Base-by-base conservation (phyloP, 1,139 yeast genomes). In the Candida tetrigidarum region DNA sequence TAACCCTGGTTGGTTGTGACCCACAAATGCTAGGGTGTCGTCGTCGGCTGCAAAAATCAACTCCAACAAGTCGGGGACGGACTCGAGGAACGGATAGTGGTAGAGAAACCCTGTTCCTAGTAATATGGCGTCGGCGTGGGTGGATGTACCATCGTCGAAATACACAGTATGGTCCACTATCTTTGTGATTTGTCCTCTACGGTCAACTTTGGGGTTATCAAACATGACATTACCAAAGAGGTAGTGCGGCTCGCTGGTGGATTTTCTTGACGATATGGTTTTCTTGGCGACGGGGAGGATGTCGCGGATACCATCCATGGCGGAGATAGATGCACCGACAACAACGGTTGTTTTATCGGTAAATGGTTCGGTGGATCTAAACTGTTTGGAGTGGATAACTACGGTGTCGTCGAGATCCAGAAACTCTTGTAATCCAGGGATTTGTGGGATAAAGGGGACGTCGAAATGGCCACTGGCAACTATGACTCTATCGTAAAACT, bases 101-200 rank as follows among this genome's bases (percentile, higher is more conserved):
- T 62, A 72, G 36, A 66, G 62, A 56, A 67, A 75, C 0, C 80
- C 80, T 0, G 80, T 75, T 2, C 75, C 79, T 49, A 70, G 74
- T 2, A 72, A 57, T 12, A 74, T 58, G 36, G 62, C 57, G 46
- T 73, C 78, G n/a, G 70, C 67, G 26, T 59, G 57, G 9, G 23
- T 9, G 23, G 49, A 51, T 0, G 64, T 48, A 8, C 64, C 70
- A 50, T 69, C 74, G 5, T 52, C 59, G 46, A 69, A 69, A 28
- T 58, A 52, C 9, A 64, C 65, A 0, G 56, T 65, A 49, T 45
- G 48, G 43, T 40, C 48, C 18, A 57, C 64, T n/a, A 62, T 54
- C 36, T 54, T 53, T 4, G 57, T 63, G 41, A 74, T 62, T 50
- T 72, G 76, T 3, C 66, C 63, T 3, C 57, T 47, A 23, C 50